Percentiles rank a stretch among this genome's conserved stretches.
Conservation (phyloP, 2,329 filamentous ascomycete genomes). For the Fusarium graminum region DNA sequence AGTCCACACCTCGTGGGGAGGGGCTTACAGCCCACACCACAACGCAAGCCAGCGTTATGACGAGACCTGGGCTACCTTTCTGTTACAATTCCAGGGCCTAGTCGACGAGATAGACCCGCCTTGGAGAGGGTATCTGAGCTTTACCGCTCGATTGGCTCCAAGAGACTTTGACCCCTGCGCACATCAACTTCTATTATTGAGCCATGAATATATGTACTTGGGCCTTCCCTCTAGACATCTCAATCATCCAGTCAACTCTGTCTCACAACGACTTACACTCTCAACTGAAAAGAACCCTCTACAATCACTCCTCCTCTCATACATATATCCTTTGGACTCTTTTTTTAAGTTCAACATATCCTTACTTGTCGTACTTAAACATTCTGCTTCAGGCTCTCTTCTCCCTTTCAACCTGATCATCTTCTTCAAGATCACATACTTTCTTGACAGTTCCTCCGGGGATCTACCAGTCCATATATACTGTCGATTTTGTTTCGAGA, state of each 20-base stretch:
- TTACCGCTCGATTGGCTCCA: conserved; percentile 53
- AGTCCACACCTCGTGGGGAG: conserved; percentile 40
- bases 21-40: conserved; percentile 42
- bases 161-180: conserved; percentile 50
- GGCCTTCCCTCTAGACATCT: conserved; percentile 46
- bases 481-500: conserved; percentile 44
- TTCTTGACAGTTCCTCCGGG: conserved; percentile 15
- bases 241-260: conserved; percentile 39
- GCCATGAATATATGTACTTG: conserved; percentile 50
- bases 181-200: conserved; percentile 45
- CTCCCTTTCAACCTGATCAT: conserved; percentile 9
- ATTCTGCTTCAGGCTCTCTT: conserved; percentile 15
- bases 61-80: conserved; percentile 48
- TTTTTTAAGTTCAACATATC: conserved; percentile 14
- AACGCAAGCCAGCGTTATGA: conserved; percentile 44
- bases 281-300: conserved; percentile 33
- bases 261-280: conserved; percentile 44
- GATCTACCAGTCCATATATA: conserved; percentile 9
- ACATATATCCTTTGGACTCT: conserved; percentile 34
- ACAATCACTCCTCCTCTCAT: conserved; percentile 37
- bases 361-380: conserved; percentile 27
- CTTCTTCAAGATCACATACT: conserved; percentile 20
- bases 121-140: conserved; percentile 49
- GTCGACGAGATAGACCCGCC: conserved; percentile 46
- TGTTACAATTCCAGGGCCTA: conserved; percentile 45